phyloP scores from a whole-genome alignment of 345 rosid genomes.

The Mangifera indica region DNA sequence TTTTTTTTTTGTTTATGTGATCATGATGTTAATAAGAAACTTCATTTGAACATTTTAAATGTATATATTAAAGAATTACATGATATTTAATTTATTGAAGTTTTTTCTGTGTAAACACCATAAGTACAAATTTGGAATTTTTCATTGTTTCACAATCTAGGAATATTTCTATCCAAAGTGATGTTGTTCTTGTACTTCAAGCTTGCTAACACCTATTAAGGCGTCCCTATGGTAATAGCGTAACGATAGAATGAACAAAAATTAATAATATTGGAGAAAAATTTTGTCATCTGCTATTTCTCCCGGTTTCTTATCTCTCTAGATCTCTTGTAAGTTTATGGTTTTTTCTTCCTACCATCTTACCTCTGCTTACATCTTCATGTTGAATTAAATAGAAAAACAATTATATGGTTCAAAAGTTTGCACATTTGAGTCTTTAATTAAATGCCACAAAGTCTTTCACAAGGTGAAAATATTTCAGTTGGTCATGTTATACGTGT shows the following conservation, averaged over 20 bases:
- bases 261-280: not conserved
- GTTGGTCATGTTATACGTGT: not conserved
- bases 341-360: not conserved
- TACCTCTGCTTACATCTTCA: not conserved
- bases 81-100: not conserved
- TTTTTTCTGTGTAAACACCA: not conserved
- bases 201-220: not conserved
- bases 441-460: slow-evolving; percentile 7
- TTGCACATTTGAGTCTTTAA: not conserved
- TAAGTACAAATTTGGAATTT: not conserved
- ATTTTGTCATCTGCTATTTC: not conserved
- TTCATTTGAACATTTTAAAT: not conserved
- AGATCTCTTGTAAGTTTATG: not conserved
- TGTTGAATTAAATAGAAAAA: not conserved
- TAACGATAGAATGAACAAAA: not conserved
- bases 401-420: not conserved
- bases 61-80: not conserved
- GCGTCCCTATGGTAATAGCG: not conserved
- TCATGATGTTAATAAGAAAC: too few relatives aligned
- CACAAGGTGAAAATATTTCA: not conserved
- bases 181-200: not conserved
- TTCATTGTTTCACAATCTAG: not conserved
- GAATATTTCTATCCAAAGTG: not conserved
- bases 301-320: not conserved
- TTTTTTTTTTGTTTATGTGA: too few relatives aligned